A percentile compares a stretch with the other conserved stretches of the same genome.
Conservation (phyloP, 1,139 yeast genomes). For the Kodamaea fungicola region DNA sequence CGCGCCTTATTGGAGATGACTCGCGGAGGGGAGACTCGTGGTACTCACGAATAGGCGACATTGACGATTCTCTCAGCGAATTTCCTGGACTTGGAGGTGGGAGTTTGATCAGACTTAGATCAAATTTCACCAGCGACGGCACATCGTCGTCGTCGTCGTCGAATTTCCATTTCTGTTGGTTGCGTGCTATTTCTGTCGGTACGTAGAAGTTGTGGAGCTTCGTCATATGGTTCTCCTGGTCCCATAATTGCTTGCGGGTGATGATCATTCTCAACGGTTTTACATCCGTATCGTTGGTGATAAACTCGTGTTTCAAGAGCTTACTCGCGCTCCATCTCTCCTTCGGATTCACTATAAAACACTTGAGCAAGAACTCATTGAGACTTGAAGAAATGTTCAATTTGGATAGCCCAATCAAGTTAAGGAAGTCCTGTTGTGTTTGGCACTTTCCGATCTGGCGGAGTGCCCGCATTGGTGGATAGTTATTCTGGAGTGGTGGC, state of each 20-base stretch:
- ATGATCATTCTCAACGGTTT: slow-evolving; percentile 31
- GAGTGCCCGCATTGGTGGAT: slow-evolving; percentile 76
- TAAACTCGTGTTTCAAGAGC: slow-evolving; percentile 60
- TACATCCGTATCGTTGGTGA: slow-evolving; percentile 25
- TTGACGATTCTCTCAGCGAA: slow-evolving; percentile 11
- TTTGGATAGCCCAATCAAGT: slow-evolving; percentile 26
- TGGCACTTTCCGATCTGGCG: slow-evolving; percentile 42
- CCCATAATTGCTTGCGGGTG: slow-evolving; percentile 40
- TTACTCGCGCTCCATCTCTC: slow-evolving; percentile 56
- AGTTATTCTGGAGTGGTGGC: slow-evolving; percentile 73
- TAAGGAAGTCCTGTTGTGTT: slow-evolving; percentile 30
- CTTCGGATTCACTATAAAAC: slow-evolving; percentile 62
- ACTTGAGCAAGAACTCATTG: slow-evolving; percentile 60
- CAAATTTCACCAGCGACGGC: slow-evolving; percentile 27
- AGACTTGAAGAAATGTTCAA: slow-evolving; percentile 23
- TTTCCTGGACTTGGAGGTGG: slow-evolving; percentile 15
- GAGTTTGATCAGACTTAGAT: slow-evolving; percentile 31
- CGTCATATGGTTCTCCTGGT: slow-evolving; percentile 35
- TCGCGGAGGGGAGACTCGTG: neutral
- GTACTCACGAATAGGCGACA: slow-evolving; percentile 3
- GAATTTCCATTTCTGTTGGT: slow-evolving; percentile 34
- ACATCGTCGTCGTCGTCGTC: slow-evolving; percentile 11
- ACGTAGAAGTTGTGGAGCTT: slow-evolving; percentile 35
- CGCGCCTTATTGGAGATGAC: slow-evolving; percentile 1
- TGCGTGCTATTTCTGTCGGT: slow-evolving; percentile 36